Conservation (phyloP, 371 early-diverging fungal genomes). For the Mucor piriformis region DNA sequence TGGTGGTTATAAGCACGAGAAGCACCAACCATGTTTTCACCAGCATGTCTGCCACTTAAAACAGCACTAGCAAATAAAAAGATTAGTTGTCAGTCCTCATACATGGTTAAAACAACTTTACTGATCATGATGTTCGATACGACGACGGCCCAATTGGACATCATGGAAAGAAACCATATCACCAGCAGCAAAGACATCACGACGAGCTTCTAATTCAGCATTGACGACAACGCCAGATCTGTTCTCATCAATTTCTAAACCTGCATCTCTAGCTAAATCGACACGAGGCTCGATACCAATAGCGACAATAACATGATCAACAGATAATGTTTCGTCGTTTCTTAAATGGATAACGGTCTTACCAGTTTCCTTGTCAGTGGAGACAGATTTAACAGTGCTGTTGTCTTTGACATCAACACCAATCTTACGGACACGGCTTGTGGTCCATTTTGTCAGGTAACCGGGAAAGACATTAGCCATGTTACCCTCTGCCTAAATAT, state of each 20-base stretch:
- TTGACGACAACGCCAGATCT: constrained; percentile 76
- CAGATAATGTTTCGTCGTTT: constrained; percentile 47
- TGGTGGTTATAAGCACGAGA: constrained; percentile 72
- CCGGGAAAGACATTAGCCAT: constrained; percentile 75
- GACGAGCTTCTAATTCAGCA: constrained; percentile 75
- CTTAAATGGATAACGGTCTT: constrained; percentile 57
- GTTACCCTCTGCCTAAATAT: constrained; percentile 53
- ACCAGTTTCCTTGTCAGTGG: constrained; percentile 34
- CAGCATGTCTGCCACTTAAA: constrained; percentile 71
- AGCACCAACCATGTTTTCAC: constrained; percentile 70
- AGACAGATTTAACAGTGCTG: constrained; percentile 47
- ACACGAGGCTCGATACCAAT: constrained; percentile 75
- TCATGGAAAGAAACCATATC: constrained; percentile 79
- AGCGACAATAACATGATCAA: constrained; percentile 76
- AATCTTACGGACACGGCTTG: constrained; percentile 59
- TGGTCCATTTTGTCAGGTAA: constrained; percentile 76
- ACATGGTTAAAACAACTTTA: too few species aligned
- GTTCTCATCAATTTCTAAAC: constrained; percentile 70
- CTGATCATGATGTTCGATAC: constrained; percentile 79
- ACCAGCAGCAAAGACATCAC: constrained; percentile 77
- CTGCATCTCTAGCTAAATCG: constrained; percentile 67
- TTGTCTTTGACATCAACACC: constrained; percentile 66
- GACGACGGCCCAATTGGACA: constrained; percentile 73
- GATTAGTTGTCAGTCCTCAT: too few species aligned
- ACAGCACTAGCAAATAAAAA: constrained; percentile 49